Conservation (phyloP, 2,329 filamentous ascomycete genomes). For the Fusarium gaditjirri region DNA sequence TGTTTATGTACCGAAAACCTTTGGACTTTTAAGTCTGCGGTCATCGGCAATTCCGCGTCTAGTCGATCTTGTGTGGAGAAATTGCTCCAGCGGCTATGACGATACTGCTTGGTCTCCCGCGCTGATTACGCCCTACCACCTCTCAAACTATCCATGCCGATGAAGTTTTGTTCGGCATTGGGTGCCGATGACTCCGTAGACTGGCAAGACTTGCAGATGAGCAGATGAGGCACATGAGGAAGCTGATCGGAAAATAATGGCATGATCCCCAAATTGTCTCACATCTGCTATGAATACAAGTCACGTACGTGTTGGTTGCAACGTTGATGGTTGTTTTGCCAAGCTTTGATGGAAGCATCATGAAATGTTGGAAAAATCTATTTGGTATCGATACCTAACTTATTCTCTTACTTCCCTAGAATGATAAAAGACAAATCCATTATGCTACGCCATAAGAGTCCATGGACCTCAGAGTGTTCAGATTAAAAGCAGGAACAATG, state of each 20-base stretch:
- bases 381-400: background rate
- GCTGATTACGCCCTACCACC: slow-evolving; percentile 14
- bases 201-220: background rate
- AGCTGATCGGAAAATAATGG: background rate
- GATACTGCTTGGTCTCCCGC: background rate
- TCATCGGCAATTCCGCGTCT: slow-evolving; percentile 32
- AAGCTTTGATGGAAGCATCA: background rate
- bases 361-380: background rate
- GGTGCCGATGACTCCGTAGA: background rate
- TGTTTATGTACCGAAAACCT: background rate
- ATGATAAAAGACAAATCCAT: background rate
- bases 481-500: slow-evolving; percentile 3
- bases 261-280: background rate
- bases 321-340: background rate
- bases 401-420: background rate
- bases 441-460: slow-evolving; percentile 2
- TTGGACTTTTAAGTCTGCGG: background rate
- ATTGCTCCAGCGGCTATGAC: slow-evolving; percentile 14
- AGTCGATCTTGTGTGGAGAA: slow-evolving; percentile 30
- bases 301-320: background rate
- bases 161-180: slow-evolving; percentile 17
- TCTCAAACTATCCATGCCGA: background rate
- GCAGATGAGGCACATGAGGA: background rate
- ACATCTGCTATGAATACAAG: background rate
- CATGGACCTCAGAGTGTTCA: background rate